Percentiles rank a stretch among this genome's conserved stretches.
phyloP scores from a whole-genome alignment of 306 rosid species.

The Leucaena leucocephala region DNA sequence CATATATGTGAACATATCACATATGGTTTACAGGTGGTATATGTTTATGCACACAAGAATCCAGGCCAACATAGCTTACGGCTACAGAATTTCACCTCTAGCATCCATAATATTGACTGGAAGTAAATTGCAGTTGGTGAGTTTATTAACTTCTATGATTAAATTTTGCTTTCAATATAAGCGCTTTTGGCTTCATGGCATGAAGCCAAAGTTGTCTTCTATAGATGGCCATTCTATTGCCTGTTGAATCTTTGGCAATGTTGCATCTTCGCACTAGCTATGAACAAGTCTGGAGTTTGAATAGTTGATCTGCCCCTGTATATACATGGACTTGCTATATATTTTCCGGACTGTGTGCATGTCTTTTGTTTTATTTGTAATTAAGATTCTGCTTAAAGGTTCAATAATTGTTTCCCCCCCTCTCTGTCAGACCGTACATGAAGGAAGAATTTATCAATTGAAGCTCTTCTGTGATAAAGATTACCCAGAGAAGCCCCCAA shows the following conservation, averaged over 20 bases:
- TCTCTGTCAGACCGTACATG: slow-evolving; percentile 84
- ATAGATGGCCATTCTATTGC: neutral
- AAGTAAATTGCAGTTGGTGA: neutral
- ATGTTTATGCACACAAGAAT: neutral
- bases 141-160: neutral
- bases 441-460: slow-evolving; percentile 98
- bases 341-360: neutral
- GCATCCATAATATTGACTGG: neutral
- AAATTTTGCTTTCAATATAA: slow-evolving; percentile 5
- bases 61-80: neutral
- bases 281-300: slow-evolving; percentile 21
- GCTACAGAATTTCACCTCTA: neutral
- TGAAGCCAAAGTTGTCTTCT: neutral
- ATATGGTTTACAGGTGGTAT: neutral
- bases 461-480: slow-evolving; percentile 98
- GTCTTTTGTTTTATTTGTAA: slow-evolving; percentile 16
- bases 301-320: neutral
- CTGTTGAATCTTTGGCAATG: neutral
- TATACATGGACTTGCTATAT: neutral
- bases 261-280: neutral
- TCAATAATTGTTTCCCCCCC: slow-evolving; percentile 22
- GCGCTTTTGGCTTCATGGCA: neutral
- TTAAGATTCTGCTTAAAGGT: slow-evolving; percentile 31
- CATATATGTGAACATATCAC: neutral
- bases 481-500: slow-evolving; percentile 99